A percentile compares a stretch with the other conserved stretches of the same genome.
phyloP scores from a whole-genome alignment of 2,329 filamentous ascomycete species.

The Coniochaeta pulveracea region DNA sequence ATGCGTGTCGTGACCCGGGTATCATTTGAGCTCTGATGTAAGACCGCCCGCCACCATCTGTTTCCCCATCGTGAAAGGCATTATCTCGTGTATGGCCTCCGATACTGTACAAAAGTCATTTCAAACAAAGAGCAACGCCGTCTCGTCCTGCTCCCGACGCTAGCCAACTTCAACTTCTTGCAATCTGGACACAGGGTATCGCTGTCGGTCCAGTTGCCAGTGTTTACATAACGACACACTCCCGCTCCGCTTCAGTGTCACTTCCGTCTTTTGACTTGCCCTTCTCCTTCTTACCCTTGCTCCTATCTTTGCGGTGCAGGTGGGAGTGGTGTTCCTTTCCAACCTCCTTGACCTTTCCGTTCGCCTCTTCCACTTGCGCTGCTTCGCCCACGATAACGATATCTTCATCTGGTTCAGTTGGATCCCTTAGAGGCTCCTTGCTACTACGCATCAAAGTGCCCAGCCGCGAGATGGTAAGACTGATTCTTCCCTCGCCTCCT shows the following conservation, averaged over 20 bases:
- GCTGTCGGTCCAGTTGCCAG: no score
- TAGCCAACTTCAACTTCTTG: no score
- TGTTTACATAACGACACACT: slow-evolving; percentile 19
- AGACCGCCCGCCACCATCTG: no score
- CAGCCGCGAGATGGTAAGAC: slow-evolving; percentile 44
- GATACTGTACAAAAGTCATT: no score
- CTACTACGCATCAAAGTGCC: slow-evolving; percentile 38
- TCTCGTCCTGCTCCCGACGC: no score
- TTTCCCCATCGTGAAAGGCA: no score
- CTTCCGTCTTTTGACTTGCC: slow-evolving; percentile 8
- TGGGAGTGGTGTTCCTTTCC: slow-evolving; percentile 13
- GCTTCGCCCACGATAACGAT: slow-evolving; percentile 10
- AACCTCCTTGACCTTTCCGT: slow-evolving; percentile 13
- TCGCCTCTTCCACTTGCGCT: slow-evolving; percentile 11
- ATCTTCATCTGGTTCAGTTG: slow-evolving; percentile 7
- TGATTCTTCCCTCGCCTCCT: slow-evolving; percentile 45
- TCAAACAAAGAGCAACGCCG: no score
- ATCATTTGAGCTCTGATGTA: no score
- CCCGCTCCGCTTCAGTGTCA: slow-evolving; percentile 15
- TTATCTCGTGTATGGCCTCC: no score
- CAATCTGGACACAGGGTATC: no score
- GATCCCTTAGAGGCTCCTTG: slow-evolving; percentile 32
- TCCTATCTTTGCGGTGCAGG: slow-evolving; percentile 10
- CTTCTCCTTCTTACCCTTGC: slow-evolving; percentile 11
- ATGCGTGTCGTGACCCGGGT: no score